phyloP scores from a whole-genome alignment of 208 protist genomes.

The Trypanosoma theileri region DNA sequence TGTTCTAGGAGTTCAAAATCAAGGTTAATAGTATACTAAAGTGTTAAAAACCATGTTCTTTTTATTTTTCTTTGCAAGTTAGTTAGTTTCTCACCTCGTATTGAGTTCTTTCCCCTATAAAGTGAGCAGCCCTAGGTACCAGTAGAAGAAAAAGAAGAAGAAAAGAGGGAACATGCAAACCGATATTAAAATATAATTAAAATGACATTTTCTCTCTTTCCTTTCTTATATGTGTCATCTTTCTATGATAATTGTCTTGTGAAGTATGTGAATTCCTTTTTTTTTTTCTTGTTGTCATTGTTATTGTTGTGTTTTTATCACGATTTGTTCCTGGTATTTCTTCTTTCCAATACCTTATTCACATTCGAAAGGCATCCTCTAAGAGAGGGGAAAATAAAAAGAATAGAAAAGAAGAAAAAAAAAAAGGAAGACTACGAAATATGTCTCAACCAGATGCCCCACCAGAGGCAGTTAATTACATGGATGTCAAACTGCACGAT shows the following conservation, averaged over 20 bases:
- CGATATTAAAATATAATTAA: too few species aligned
- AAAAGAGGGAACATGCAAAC: too few species aligned
- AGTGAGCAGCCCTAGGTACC: too few species aligned
- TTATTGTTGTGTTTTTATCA: conserved; percentile 11
- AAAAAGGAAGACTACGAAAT: not conserved
- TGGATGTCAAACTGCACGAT: conserved; percentile 72
- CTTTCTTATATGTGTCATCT: not conserved
- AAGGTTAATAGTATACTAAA: too few species aligned
- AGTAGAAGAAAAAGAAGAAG: too few species aligned
- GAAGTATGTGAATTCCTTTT: too few species aligned
- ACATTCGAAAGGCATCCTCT: not conserved
- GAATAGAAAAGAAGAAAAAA: not conserved
- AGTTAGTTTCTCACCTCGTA: too few species aligned
- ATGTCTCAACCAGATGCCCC: not conserved
- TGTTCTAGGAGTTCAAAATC: too few species aligned
- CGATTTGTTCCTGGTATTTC: not conserved
- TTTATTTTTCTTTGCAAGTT: too few species aligned
- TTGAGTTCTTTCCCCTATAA: too few species aligned
- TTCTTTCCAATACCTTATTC: not conserved
- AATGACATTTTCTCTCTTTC: not conserved
- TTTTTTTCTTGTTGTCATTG: not conserved
- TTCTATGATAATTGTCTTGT: too few species aligned
- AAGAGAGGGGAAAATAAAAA: not conserved
- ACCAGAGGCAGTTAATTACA: conserved; percentile 47
- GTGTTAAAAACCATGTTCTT: too few species aligned